Conservation (phyloP, 305 asterid genomes). For the Fraxinus sp. region DNA sequence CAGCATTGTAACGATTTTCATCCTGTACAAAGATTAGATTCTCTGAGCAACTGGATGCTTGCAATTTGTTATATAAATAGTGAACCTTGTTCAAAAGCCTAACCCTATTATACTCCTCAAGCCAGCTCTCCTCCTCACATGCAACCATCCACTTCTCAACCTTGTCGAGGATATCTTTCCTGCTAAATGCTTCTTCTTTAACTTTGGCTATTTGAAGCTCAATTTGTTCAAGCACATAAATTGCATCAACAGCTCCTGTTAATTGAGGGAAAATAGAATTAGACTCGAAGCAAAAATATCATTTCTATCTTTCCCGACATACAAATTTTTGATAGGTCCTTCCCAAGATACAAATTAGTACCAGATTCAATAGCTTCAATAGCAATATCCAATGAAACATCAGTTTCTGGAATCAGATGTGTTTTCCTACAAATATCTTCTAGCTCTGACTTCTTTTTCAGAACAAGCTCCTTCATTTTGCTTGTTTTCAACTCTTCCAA, state of each 20-base stretch:
- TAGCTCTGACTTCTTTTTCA: conserved; percentile 85
- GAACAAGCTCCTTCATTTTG: conserved; percentile 95
- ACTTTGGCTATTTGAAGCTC: conserved; percentile 84
- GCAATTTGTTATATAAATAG: conserved; percentile 17
- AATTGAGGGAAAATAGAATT: conserved; percentile 7
- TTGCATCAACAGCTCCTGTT: conserved; percentile 82
- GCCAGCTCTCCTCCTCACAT: conserved; percentile 98
- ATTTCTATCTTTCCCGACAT: neutral
- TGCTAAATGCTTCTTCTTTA: conserved; percentile 84
- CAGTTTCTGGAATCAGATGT: conserved; percentile 67
- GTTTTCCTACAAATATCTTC: conserved; percentile 86
- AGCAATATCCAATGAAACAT: conserved; percentile 54
- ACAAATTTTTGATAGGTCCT: too few species aligned
- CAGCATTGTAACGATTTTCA: conserved; percentile 96
- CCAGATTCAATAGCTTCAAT: conserved; percentile 93
- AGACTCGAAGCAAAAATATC: conserved; percentile 18
- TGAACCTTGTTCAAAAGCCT: conserved; percentile 15
- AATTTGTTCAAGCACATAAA: conserved; percentile 79
- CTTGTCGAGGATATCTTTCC: conserved; percentile 94
- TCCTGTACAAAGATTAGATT: conserved; percentile 52
- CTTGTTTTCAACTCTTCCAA: conserved; percentile 85
- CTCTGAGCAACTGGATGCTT: conserved; percentile 14
- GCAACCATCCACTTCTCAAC: conserved; percentile 98
- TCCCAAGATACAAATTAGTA: conserved; percentile 22
- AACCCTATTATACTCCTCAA: conserved; percentile 95